Base-by-base conservation (phyloP, 1,284 basidiomycete species). In the Ustilago nuda region DNA sequence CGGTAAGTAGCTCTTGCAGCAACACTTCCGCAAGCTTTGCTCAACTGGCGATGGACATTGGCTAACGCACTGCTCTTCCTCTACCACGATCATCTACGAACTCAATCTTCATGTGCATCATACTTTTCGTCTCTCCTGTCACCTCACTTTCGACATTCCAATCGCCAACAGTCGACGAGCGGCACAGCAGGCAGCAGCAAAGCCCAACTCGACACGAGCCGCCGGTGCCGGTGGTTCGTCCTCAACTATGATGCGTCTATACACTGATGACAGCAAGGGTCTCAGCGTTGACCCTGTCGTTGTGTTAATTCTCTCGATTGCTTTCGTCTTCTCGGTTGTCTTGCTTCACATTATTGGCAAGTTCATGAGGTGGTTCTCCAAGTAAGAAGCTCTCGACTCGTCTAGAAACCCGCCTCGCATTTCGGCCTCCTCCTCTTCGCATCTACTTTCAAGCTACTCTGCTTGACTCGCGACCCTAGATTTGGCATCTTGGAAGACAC, bases 241-340 rank as follows among this genome's bases (percentile, higher is more conserved):
- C 69, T 96, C 93, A 89, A 99, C 96, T 68, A 98, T 99, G 96
- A 91, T 99, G 85, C 94, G 94, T 87, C 90, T 99, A 15, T 98
- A 98, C 90, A 98, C 96, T 41, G 88, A 89, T 75, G 96, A 98
- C 85, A 96, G 94, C 79, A 94, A 94, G 74, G 96, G 96, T 43
- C 90, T 98, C 72, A 91, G 94, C 89, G 94, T 99, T 94, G 96
- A 99, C 88, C 96, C 96, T 7, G 98, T 95, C 88, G 95, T 98
- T 80, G 95, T 98, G 77, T 91, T 98, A 72, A 93, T 98, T 76
- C 91, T 99, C 48, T 97, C 96, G 30, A 91, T 99, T 72, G 94
- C 94, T 37, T 99, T 99, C 90, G 98, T 99, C 87, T 95, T 92
- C 66, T 97, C 94, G 67, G 98, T 99, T 86, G 98, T 99, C 90